Base-by-base conservation (phyloP, 352 stramenopile species). In the Discostella stelligera region DNA sequence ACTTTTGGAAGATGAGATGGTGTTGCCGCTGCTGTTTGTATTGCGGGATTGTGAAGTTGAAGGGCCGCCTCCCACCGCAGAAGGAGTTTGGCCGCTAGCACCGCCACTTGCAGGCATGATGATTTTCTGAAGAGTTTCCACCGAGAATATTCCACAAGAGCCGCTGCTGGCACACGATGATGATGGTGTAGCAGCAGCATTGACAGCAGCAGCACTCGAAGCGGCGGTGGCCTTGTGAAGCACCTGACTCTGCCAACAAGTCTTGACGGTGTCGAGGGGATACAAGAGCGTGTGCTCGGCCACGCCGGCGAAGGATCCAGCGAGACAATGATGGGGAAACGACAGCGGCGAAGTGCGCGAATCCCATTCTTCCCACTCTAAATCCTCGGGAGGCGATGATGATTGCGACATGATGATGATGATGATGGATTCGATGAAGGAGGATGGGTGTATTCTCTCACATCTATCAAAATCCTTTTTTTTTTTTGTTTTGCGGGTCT, bases 211-310 rank as follows among this genome's bases (percentile, higher is more conserved):
- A 20, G 23, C 20, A 44, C 7, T 14, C 7, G 37, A 44, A 14
- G 37, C 7, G 13, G 37, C 7, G 13, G 37, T 32, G 25, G 59
- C 67, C 30, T 52, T 66, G 14, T 68, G 23, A 1, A 82, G 56
- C 10, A 77, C 68, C 27, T 82, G 74, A 56, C 74, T 82, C 66
- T 82, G 74, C 74, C 74, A 82, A 46, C 74, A 82, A 39, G 96
- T 99, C 89, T 98, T 94, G 21, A 95, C 83, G 1, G 94, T 98
- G 83, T 98, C 95, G 11, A 94, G 50, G 18, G 97, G 97, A 87
- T 98, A 99, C 65, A 99, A 97, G 44, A 96, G 93, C 27, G 96
- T 94, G 85, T 99, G 97, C 88, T 99, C 97, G 13, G 95, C 94
- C 41, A 99, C 94, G 60, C 97, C 97, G 6, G 97, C 97, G 53